Evolutionary conservation across 75 land plant species (phyloP), one percentile per base, ranked within the genome.

Genomic region (Picea sitchensis): DNA sequence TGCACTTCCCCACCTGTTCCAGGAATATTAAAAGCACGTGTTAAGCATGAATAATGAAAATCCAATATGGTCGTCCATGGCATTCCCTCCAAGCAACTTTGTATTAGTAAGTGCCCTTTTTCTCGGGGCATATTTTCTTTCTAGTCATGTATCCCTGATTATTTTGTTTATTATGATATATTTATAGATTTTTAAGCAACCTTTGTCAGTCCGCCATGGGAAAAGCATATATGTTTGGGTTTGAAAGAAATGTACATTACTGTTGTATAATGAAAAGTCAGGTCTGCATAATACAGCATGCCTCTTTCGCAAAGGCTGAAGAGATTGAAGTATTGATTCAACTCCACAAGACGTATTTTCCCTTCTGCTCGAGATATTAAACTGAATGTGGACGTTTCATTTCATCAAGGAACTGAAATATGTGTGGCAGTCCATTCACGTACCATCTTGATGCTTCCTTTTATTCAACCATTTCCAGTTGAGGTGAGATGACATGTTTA

Each of bases 21-120:
- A 4, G 98, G 98, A 71, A 96, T 96, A 62, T 64, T 96, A 21
- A 96, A 96, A 82, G 92, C 90, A 30, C 93, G 99, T n/a, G 84
- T 92, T 23, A 96, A 96, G 82, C 95, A 87, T 77, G 99, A 96
- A 72, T 80, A 80, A n/a, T 88, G 75, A 65, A 14, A 61, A 15
- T 30, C 0, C 9, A 41, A n/a, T 78, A 31, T 63, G 13, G 5
- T 34, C 30, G 8, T 59, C 30, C 36, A 41, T 34, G 57, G 23
- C 79, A 17, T 62, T 34, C 44, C 36, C n/a, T 71, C 56, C 74
- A 44, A 36, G 36, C 74, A 21, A 41, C 26, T 20, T 44, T 71
- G 51, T 41, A 71, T 69, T 69, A 38, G 47, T 41, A 44, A 44
- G 74, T 18, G 74, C 74, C 44, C 74, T 71, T 71, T 71, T 71